Base-by-base conservation (phyloP, 75 land plant genomes). In the Selaginella tamariscina region DNA sequence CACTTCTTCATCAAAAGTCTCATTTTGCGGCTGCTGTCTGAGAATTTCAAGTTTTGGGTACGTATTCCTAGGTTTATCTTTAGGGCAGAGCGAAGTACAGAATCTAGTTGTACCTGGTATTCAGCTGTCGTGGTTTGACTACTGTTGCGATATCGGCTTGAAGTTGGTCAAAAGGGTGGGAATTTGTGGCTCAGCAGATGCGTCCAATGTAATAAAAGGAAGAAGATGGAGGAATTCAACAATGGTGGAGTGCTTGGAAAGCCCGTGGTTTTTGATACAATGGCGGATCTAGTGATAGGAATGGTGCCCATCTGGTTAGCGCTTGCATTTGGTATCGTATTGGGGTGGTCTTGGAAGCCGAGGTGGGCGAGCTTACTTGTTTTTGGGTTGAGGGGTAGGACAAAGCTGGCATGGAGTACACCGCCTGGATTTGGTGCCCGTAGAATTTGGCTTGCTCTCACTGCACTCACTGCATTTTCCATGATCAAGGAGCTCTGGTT, bases 261-360 rank as follows among this genome's bases (percentile, higher is more conserved):
- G 69, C 85, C 96, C 13, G 80, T 80, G 27, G 71, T 91, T n/a
- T 26, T 75, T 72, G 94, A 88, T 65, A 76, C 86, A 31, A 60
- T 79, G 31, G 68, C 85, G 63, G 94, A 92, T 79, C 30, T 88
- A 24, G 30, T 86, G 78, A 57, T 86, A 0, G 81, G 83, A 57
- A 67, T 84, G 70, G 85, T 92, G 30, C 97, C 97, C 29, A 80
- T 92, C 20, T 88, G 97, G 97, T 71, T 83, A 59, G 97, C 97
- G 21, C 83, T 92, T 31, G 78, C 86, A 70, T 78, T 92, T 44
- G 94, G 97, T 2, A 59, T 92, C 5, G 75, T 85, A 24, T 84
- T 92, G 70, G 97, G 97, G 0, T 92, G 94, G 97, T 84, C 88
- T 22, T 88, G 97, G 97, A 79, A 91, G 66, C 94, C 94, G 8